Base-by-base conservation (phyloP, 768 basidiomycete genomes). In the Lentinula raphanica region DNA sequence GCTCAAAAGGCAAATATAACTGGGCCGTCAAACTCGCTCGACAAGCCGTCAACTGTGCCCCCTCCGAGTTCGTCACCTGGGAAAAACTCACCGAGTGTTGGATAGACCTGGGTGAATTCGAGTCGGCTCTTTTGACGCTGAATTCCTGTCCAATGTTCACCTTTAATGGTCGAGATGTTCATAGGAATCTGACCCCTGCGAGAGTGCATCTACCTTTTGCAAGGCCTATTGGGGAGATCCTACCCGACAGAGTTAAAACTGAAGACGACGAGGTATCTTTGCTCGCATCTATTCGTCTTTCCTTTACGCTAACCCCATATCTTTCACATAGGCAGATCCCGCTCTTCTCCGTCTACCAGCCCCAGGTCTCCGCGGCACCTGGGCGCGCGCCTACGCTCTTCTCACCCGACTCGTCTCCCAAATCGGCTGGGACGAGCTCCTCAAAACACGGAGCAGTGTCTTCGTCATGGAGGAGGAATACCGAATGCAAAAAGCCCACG, bases 61-160 rank as follows among this genome's bases (percentile, higher is more conserved):
- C 97, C 5, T 94, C 92, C 75, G 97, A 99, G 70, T 98, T 99
- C 63, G 91, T 97, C 19, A 98, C 96, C 0, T 99, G 97, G 95
- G 94, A 98, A 67, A 98, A 97, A 74, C 75, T 98, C 64, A 95
- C 96, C 0, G 92, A 98, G 62, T 74, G 96, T 54, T 97, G 96
- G 68, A 94, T 98, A 48, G 95, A 98, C 60, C 74, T 90, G 45
- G 86, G 86, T 27, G 86, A 93, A 68, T 98, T 81, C 68, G 92
- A 97, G 66, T 87, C 89, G 55, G 94, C 94, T 0, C 76, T 98
- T 13, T 77, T 98, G 40, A 97, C 96, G 1, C 83, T 98, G 49
- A 98, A 98, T 68, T 98, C 95, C n/a, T 98, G 97, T 74, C 95
- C 96, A 2, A 98, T 99, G 97, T 99, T 99, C 74, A 98, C 97